Conservation (phyloP, 768 basidiomycete species). For the Psilocybe subaeruginosa region DNA sequence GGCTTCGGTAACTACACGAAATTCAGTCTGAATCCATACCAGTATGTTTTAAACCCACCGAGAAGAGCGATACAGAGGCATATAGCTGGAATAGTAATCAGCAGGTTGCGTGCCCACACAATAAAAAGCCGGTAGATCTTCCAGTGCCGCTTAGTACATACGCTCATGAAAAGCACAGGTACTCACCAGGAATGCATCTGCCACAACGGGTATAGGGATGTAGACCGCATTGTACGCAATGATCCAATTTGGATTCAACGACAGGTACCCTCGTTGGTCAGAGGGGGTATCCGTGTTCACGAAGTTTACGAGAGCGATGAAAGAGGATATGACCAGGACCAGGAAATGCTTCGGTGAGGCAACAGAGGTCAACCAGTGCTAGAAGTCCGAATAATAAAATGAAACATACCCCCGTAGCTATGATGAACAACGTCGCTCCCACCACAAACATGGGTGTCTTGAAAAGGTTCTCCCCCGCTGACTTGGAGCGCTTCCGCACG, state of each 20-base stretch:
- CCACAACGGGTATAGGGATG: not conserved
- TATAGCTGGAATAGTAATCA: not conserved
- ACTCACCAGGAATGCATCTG: constrained; percentile 4
- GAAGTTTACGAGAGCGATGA: not conserved
- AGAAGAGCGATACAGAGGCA: not conserved
- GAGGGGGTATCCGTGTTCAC: not conserved
- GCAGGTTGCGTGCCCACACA: not conserved
- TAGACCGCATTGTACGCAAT: not conserved
- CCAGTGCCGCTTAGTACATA: no score
- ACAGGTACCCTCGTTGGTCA: not conserved
- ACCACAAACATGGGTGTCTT: not conserved
- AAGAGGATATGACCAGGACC: not conserved
- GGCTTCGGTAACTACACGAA: not conserved
- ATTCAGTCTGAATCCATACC: no score
- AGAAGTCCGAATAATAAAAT: not conserved
- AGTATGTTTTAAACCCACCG: not conserved
- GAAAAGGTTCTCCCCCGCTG: not conserved
- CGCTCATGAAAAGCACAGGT: no score
- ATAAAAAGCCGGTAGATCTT: constrained; percentile 8
- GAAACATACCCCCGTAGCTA: not conserved
- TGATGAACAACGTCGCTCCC: not conserved
- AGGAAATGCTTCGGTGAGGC: not conserved
- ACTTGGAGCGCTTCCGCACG: not conserved
- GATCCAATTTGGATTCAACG: not conserved
- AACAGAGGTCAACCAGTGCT: no score